These are phyloP conservation scores for Penicillium brevicompactum DNA, from an alignment of 2,329 filamentous ascomycete species.

Conservation along the genomic window DNA sequence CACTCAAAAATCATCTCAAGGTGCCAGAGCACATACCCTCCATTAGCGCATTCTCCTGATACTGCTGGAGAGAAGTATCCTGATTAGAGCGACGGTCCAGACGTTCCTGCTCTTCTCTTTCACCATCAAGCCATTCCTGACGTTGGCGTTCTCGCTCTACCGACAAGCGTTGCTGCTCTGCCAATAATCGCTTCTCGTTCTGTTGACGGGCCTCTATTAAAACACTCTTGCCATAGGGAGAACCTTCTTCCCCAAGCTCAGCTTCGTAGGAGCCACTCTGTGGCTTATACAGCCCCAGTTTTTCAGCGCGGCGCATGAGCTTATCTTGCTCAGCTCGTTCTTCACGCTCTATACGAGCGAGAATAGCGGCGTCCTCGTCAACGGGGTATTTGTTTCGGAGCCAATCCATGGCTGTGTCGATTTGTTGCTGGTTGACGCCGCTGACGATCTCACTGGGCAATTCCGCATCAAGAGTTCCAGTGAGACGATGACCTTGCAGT, in stretches of 20 bases:
- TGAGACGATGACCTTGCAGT: slow-evolving; percentile 46
- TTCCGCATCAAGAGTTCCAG: slow-evolving; percentile 49
- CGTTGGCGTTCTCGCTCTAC: slow-evolving; percentile 52
- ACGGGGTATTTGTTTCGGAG: slow-evolving; percentile 45
- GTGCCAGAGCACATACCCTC: slow-evolving; percentile 31
- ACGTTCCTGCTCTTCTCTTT: slow-evolving; percentile 44
- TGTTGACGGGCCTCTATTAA: slow-evolving; percentile 41
- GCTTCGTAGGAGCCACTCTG: slow-evolving; percentile 49
- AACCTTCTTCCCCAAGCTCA: slow-evolving; percentile 43
- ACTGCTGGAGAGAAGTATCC: slow-evolving; percentile 41
- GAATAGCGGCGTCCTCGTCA: slow-evolving; percentile 53
- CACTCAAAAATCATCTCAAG: neutral
- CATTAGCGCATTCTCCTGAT: slow-evolving; percentile 35
- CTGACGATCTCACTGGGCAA: slow-evolving; percentile 43
- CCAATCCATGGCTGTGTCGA: slow-evolving; percentile 44
- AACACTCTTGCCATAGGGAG: slow-evolving; percentile 47
- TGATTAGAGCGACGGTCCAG: slow-evolving; percentile 33
- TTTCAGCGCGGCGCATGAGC: slow-evolving; percentile 40
- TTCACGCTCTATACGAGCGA: slow-evolving; percentile 46
- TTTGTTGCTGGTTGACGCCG: slow-evolving; percentile 33
- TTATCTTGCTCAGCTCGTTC: slow-evolving; percentile 41
- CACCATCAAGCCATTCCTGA: slow-evolving; percentile 55
- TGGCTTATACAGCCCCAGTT: slow-evolving; percentile 45
- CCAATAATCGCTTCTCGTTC: slow-evolving; percentile 43
- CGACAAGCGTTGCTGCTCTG: slow-evolving; percentile 44